Conservation (phyloP, 306 rosid genomes). For the Vicia sativa region DNA sequence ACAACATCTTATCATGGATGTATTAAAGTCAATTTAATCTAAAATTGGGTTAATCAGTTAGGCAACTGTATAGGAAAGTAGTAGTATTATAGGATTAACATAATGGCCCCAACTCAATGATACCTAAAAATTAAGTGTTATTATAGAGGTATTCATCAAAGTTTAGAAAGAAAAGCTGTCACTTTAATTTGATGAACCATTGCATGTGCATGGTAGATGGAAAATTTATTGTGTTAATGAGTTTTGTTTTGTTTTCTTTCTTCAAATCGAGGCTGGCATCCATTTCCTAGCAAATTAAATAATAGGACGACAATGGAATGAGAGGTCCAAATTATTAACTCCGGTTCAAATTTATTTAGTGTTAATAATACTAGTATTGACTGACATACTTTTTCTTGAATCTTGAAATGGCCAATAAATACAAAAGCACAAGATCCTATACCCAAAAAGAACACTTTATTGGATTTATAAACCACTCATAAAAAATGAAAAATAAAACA, state of each 20-base stretch:
- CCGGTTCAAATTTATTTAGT: background rate
- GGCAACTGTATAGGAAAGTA: conserved; percentile 7
- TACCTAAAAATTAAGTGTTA: conserved; percentile 23
- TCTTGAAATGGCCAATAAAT: too few relatives aligned
- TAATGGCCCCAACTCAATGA: conserved; percentile 21
- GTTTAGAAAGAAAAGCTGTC: conserved; percentile 25
- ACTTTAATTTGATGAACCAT: conserved; percentile 11
- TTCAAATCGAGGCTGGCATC: conserved; percentile 35
- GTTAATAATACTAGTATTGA: too few relatives aligned
- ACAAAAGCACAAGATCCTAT: too few relatives aligned
- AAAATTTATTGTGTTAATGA: conserved; percentile 50
- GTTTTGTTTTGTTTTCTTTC: conserved; percentile 15
- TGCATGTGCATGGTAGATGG: conserved; percentile 66
- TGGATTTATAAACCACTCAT: too few relatives aligned
- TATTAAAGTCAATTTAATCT: conserved; percentile 11
- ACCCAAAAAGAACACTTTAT: too few relatives aligned
- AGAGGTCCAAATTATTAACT: background rate
- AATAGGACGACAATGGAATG: conserved; percentile 1
- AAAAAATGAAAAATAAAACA: too few relatives aligned
- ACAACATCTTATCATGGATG: background rate
- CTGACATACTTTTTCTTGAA: too few relatives aligned
- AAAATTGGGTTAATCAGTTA: conserved; percentile 13
- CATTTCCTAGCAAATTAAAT: conserved; percentile 21
- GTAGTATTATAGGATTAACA: background rate
- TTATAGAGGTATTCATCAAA: conserved; percentile 5